phyloP scores from a whole-genome alignment of 2,329 filamentous ascomycete genomes.

The Exophiala oligosperma region DNA sequence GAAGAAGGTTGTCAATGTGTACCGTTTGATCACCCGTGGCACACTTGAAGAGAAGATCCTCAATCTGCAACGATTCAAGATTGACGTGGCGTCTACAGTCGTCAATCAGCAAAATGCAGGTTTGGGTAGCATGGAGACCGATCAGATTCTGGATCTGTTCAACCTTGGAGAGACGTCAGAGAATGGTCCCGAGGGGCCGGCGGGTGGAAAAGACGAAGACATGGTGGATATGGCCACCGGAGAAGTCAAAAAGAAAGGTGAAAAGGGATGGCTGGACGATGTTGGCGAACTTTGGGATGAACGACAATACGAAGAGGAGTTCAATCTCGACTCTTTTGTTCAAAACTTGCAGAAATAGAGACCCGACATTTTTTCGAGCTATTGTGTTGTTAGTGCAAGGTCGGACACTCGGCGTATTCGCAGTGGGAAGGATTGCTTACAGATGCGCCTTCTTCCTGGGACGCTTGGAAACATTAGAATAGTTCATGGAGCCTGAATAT shows the following conservation, averaged over 20 bases:
- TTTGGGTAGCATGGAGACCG: slow-evolving; percentile 93
- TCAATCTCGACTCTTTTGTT: slow-evolving; percentile 92
- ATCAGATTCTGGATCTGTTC: slow-evolving; percentile 96
- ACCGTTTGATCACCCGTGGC: slow-evolving; percentile 91
- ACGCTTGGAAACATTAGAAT: no score
- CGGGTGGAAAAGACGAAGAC: slow-evolving; percentile 65
- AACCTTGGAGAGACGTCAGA: slow-evolving; percentile 73
- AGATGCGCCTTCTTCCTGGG: no score
- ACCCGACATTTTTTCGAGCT: neutral
- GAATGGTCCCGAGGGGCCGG: slow-evolving; percentile 59
- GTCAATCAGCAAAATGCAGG: slow-evolving; percentile 99
- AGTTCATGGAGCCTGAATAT: no score
- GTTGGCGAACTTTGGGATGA: slow-evolving; percentile 97
- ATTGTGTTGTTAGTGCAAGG: neutral
- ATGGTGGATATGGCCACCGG: slow-evolving; percentile 87
- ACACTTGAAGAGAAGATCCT: slow-evolving; percentile 98
- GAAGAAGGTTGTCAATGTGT: slow-evolving; percentile 99
- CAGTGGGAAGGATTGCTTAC: neutral
- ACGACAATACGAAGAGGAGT: slow-evolving; percentile 96
- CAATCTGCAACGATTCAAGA: slow-evolving; percentile 97
- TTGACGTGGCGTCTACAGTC: slow-evolving; percentile 95
- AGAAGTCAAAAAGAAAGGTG: slow-evolving; percentile 88
- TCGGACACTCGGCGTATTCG: neutral
- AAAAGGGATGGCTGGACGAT: slow-evolving; percentile 95
- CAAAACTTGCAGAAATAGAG: slow-evolving; percentile 75